Evolutionary conservation across 176 grass and related monocot species (phyloP), one percentile per base, ranked within the genome.

Genomic region (Carex pumila): DNA sequence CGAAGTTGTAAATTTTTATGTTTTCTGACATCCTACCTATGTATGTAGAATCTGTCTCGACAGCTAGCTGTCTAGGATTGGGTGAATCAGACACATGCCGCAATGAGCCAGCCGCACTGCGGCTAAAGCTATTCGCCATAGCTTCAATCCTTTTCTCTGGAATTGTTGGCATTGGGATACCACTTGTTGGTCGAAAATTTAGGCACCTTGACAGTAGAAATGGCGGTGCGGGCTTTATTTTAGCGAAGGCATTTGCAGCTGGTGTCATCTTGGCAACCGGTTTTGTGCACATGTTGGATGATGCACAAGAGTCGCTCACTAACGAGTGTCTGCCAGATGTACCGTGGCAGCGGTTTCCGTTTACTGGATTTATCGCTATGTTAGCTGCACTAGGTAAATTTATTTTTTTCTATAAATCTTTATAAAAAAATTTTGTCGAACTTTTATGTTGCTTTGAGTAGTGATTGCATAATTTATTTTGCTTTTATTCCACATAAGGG

Each of bases 281-380:
- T 14, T 97, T 97, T 86, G 90, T 97, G 30, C 94, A 94, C 87
- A 88, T 97, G 89, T 83, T 97, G 80, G 50, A 87, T 82, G 90
- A 91, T 79, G 90, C 90, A 1, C 76, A 91, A 80, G 79, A 84
- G 53, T 83, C 89, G 79, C 88, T 94, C 60, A 61, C 77, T 2
- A 68, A 91, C 71, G 82, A 88, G 1, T 97, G 90, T 89, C 89
- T 97, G 56, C 88, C 87, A 52, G 65, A 80, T 7, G 25, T 71
- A 29, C 92, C 94, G 0, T 97, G 94, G 94, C 83, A 86, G 2
- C 64, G 55, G 10, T 97, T 97, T 85, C 92, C 92, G 18, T 97
- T 97, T 85, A 64, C 94, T 57, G 92, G 94, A n/a, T 97, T 97
- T 86, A 80, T 94, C 18, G 92, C 92, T 73, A 94, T 97, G 94